Evolutionary conservation across 176 grass and related monocot species (phyloP).

Genomic region (Pontederia crassipes): DNA sequence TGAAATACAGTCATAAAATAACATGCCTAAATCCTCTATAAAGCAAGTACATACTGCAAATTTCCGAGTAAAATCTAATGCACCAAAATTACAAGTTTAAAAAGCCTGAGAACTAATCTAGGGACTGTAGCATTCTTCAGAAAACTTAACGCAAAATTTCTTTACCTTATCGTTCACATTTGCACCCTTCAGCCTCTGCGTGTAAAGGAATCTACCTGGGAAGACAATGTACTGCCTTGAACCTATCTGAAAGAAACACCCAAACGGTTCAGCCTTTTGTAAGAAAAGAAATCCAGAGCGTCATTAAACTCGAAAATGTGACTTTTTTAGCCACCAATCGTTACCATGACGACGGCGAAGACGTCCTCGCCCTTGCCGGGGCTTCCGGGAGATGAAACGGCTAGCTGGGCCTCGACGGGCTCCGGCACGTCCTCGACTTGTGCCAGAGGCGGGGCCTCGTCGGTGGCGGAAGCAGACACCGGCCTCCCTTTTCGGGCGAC

Average conservation of each 20-base stretch:
- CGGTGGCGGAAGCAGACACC: constrained; percentile 21
- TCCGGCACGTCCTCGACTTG: constrained; percentile 23
- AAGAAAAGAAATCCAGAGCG: neutral
- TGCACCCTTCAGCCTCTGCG: constrained; percentile 72
- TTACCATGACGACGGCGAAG: constrained; percentile 84
- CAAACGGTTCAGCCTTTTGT: neutral
- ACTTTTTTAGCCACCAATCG: neutral
- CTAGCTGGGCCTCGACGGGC: constrained; percentile 57
- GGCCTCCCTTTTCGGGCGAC: constrained; percentile 28
- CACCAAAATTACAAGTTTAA: no score
- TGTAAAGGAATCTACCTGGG: constrained; percentile 41
- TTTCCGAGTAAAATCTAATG: no score
- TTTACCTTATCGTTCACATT: constrained; percentile 48
- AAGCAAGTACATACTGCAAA: no score
- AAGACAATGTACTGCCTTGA: constrained; percentile 26
- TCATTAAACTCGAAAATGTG: constrained; percentile 2
- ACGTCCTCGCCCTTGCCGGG: constrained; percentile 62
- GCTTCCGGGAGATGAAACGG: constrained; percentile 24
- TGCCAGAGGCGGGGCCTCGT: constrained; percentile 9
- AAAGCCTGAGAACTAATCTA: no score
- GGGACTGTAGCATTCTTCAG: no score
- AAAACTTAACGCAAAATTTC: no score
- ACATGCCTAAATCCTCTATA: no score
- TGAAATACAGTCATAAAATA: no score
- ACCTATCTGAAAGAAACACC: constrained; percentile 17